These are phyloP conservation scores for Fraxinus ornus DNA, from an alignment of 305 asterid genomes.

Conservation along the genomic window DNA sequence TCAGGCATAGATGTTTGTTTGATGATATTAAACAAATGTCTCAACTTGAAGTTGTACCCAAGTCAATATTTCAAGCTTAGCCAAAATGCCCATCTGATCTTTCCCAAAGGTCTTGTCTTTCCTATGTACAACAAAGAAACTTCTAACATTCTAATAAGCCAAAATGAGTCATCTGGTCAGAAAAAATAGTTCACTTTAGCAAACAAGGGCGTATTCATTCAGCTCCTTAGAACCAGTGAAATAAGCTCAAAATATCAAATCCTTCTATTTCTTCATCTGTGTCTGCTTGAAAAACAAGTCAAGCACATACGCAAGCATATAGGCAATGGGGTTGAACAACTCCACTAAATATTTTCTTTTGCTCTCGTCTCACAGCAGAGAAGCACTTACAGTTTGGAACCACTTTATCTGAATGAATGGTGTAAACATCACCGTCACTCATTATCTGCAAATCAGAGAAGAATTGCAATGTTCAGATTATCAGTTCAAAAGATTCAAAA, in stretches of 20 bases:
- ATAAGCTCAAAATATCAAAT: conserved; percentile 2
- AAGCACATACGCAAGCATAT: neutral
- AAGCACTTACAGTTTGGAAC: neutral
- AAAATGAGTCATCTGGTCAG: neutral
- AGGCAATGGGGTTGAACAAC: neutral
- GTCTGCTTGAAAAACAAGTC: too few species aligned
- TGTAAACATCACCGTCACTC: neutral
- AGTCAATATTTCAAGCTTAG: neutral
- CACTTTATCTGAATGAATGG: neutral
- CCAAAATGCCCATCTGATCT: neutral
- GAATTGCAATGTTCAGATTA: neutral
- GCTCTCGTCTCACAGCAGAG: neutral
- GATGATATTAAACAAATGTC: neutral
- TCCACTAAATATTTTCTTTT: neutral
- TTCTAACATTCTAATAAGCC: neutral
- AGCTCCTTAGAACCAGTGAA: neutral
- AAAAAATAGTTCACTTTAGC: neutral
- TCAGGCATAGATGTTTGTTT: neutral
- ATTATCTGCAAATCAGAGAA: conserved; percentile 13
- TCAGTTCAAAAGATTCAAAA: neutral
- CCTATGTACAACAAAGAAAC: neutral
- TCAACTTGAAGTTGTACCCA: neutral
- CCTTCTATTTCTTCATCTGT: neutral
- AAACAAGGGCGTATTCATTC: neutral
- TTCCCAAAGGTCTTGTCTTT: neutral